Percentiles rank a stretch among this genome's conserved stretches.
Conservation (phyloP, 1,284 basidiomycete genomes). For the Inonotus hispidus region DNA sequence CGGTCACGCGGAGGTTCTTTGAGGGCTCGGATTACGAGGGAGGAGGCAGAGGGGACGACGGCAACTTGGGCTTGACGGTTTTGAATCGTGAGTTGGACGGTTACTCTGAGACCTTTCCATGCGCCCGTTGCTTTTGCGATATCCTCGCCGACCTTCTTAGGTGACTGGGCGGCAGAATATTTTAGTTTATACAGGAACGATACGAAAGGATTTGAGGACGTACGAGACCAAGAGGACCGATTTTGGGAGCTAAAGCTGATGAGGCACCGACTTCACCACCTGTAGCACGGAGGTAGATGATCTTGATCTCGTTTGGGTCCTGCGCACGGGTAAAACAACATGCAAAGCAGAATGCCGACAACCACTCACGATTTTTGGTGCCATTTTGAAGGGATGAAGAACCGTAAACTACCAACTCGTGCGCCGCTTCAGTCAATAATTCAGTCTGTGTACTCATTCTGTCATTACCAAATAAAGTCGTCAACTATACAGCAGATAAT, state of each 20-base stretch:
- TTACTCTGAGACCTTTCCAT: conserved; percentile 99
- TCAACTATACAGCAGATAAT: conserved; percentile 6
- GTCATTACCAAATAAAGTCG: not conserved
- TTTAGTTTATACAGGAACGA: conserved; percentile 4
- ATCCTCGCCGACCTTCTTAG: conserved; percentile 99
- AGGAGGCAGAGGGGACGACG: conserved; percentile 96
- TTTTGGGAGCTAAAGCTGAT: conserved; percentile 98
- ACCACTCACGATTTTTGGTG: conserved; percentile 70
- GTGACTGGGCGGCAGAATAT: conserved; percentile 58
- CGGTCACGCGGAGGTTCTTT: conserved; percentile 99
- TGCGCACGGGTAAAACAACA: conserved; percentile 26
- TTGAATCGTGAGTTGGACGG: conserved; percentile 98
- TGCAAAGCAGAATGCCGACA: not conserved
- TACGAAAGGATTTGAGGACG: conserved; percentile 30
- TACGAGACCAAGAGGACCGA: conserved; percentile 99
- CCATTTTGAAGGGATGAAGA: conserved; percentile 39
- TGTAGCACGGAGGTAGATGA: conserved; percentile 98
- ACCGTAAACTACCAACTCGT: conserved; percentile 18
- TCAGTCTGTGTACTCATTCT: not conserved
- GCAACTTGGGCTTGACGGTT: conserved; percentile 98
- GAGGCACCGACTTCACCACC: conserved; percentile 99
- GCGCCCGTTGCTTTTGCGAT: conserved; percentile 98
- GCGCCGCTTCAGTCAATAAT: conserved; percentile 6
- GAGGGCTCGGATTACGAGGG: conserved; percentile 97
- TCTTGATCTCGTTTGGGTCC: conserved; percentile 94